Base-by-base conservation (phyloP, 306 rosid genomes). In the Begonia peltatifolia region DNA sequence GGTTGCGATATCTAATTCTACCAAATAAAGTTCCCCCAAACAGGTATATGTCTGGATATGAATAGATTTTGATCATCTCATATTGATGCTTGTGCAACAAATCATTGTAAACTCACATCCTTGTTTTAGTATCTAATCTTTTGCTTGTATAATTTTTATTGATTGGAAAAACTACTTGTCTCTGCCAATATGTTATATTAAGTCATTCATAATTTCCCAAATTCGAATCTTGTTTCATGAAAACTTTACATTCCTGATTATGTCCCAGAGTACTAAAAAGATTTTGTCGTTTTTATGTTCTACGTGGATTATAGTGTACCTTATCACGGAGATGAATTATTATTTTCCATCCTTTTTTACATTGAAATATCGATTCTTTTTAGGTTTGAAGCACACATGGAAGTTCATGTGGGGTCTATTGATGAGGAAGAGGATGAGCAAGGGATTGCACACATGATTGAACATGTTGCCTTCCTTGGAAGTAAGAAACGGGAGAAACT, bases 351-450 rank as follows among this genome's bases (percentile, higher is more conserved):
- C 42, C 59, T 52, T 35, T 48, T 43, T 58, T 47, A 55, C 16
- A 54, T 55, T 11, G 46, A 61, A 36, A 48, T 15, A 52, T 65
- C 36, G 38, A 46, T 59, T 7, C 38, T 5, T 61, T 70, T 65
- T 66, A 90, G 99, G 99, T 90, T 90, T 69, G 99, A 90, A 75
- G 99, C 99, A 12, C 99, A 90, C 71, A 73, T 90, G 94, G 99
- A 90, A 77, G 94, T 90, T 55, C 99, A 90, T 56, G 94, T 66
- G 17, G 99, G 99, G 53, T 86, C 99, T 42, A 90, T 90, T 41
- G 94, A 90, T 18, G 99, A 90, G 69, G 95, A 86, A 66, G 99
- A 83, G 16, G 93, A 83, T 54, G 99, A 90, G 65, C 99, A 90
- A 81, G 99, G 99, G 51, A 86, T 90, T 66, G 94, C 99, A 13